These are phyloP conservation scores for Chrysoporthe puriensis DNA, from an alignment of 2,329 filamentous ascomycete genomes.

Conservation along the genomic window DNA sequence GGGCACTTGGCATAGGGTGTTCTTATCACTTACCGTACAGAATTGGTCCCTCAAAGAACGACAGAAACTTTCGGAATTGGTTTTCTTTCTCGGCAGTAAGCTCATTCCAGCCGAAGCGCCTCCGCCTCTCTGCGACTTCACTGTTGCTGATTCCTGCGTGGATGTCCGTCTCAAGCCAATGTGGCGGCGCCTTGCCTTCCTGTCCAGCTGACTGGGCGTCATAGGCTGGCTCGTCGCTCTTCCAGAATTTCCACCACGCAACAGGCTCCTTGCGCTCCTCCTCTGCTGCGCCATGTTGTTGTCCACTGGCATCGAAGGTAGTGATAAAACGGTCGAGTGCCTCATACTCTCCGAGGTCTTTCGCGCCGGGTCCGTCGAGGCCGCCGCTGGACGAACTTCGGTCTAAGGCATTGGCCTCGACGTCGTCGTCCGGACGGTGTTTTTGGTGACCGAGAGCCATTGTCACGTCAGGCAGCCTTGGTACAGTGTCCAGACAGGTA, in stretches of 20 bases:
- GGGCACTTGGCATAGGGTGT: neutral
- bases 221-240: conserved; percentile 38
- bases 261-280: conserved; percentile 31
- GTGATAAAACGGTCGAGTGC: conserved; percentile 40
- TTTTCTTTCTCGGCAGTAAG: conserved; percentile 72
- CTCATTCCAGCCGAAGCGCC: conserved; percentile 70
- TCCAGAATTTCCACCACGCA: conserved; percentile 64
- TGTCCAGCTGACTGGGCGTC: conserved; percentile 43
- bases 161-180: conserved; percentile 70
- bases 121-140: conserved; percentile 65
- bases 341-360: conserved; percentile 39
- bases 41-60: conserved; percentile 74
- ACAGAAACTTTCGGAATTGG: conserved; percentile 69
- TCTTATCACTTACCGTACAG: conserved; percentile 35
- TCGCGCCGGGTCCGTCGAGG: conserved; percentile 9
- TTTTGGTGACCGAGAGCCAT: conserved; percentile 24
- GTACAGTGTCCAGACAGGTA: neutral
- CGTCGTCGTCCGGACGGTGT: conserved; percentile 14
- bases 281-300: conserved; percentile 30
- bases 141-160: conserved; percentile 57
- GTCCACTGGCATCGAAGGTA: conserved; percentile 36
- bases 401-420: conserved; percentile 24
- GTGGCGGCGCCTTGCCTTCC: conserved; percentile 55
- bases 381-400: conserved; percentile 8
- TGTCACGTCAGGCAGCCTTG: neutral